Conservation (phyloP, 129 eudicot genomes). For the Logfia minima region DNA sequence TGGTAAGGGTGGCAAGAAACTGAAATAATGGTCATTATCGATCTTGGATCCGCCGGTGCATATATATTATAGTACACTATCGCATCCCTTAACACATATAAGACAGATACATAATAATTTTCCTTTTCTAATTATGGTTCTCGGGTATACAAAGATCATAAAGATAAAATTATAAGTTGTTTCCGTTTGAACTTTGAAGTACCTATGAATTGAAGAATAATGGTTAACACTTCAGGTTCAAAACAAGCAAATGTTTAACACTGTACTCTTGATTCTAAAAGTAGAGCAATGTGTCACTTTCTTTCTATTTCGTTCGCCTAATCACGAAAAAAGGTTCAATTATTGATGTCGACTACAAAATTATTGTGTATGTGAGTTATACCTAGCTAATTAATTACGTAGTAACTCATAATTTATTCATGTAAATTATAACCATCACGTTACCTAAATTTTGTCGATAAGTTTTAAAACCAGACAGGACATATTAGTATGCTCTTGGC, state of each 20-base stretch:
- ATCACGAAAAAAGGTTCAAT: neutral
- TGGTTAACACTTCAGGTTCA: neutral
- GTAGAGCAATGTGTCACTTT: constrained; percentile 6
- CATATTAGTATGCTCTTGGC: constrained; percentile 25
- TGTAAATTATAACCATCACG: constrained; percentile 17
- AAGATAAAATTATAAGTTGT: neutral
- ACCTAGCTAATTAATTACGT: constrained; percentile 16
- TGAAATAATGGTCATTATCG: neutral
- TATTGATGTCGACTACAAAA: constrained; percentile 5
- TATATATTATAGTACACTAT: neutral
- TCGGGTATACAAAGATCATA: too few species aligned
- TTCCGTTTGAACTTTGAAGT: neutral
- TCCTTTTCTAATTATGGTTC: neutral
- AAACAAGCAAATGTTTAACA: neutral
- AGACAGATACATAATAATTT: too few species aligned
- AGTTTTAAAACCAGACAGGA: constrained; percentile 5
- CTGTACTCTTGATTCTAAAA: neutral
- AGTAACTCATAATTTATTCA: neutral
- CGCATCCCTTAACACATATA: neutral
- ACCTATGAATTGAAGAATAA: neutral
- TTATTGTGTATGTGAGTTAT: neutral
- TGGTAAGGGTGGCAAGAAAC: too few species aligned
- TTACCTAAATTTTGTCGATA: constrained; percentile 27
- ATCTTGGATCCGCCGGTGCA: too few species aligned
- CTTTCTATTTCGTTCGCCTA: neutral